Base-by-base conservation (phyloP, 257 asterid genomes). In the Solanum chiquidenum region DNA sequence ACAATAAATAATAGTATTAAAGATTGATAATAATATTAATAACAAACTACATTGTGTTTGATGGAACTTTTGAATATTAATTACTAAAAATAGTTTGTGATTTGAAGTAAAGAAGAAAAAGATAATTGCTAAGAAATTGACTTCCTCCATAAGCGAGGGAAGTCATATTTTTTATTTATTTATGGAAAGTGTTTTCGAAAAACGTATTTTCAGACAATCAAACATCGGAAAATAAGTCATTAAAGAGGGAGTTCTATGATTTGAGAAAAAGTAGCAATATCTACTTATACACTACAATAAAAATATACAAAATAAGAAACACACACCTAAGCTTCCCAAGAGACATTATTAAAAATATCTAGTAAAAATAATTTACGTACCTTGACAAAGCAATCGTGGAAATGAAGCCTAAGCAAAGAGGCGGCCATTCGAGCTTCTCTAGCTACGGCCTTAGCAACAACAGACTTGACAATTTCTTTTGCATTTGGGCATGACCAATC, bases 351-450 rank as follows among this genome's bases (percentile, higher is more conserved):
- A 29, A 29, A 29, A 29, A 29, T 29, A 29, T 29, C 29, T 29
- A 29, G 29, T 2, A n/a, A 66, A 86, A 86, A 52, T 52, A 2
- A 25, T 25, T 25, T 79, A 29, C 29, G 29, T 29, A 95, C 99
- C 99, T 95, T 92, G 83, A 95, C 98, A 88, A 96, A 96, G 90
- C 99, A 96, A 88, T 96, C 99, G 58, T 96, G 99, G 75, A 96
- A 96, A 88, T 95, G 98, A 42, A 96, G 98, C 91, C 98, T 90
- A 16, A 95, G 79, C 75, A 96, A 94, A 20, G 99, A 94, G 85
- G 99, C 99, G 62, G 98, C 99, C 98, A 96, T 95, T 34, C 99
- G 95, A 8, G 96, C 93, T 84, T 96, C 98, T 90, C 33, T 92
- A 11, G 94, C 93, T 12, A 96, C 98, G 2, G 96, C 98, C 79